Evolutionary conservation across 768 basidiomycete species (phyloP).

Genomic region (Calocybe cyanea): DNA sequence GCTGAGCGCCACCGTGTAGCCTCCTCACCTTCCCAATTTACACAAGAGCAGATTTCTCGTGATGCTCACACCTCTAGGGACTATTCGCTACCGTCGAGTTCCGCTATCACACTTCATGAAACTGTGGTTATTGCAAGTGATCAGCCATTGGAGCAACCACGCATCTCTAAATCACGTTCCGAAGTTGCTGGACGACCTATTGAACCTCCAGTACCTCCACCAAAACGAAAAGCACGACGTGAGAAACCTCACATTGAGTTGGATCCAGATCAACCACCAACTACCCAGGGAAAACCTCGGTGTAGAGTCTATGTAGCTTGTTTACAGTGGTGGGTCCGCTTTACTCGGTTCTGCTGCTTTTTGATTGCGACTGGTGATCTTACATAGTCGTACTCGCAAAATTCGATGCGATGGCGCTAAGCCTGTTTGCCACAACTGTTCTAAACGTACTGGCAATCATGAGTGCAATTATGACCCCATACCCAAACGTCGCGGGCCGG

Average conservation of each 20-base stretch:
- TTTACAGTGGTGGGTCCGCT: slow-evolving; percentile 58
- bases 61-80: background rate
- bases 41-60: background rate
- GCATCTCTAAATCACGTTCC: background rate
- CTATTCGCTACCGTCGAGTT: slow-evolving; percentile 7
- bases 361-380: slow-evolving; percentile 13
- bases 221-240: slow-evolving; percentile 41
- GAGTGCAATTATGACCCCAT: slow-evolving; percentile 66
- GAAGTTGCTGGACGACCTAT: slow-evolving; percentile 1
- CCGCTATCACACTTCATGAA: background rate
- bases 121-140: background rate
- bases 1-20: slow-evolving; percentile 2
- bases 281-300: slow-evolving; percentile 75
- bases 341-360: background rate
- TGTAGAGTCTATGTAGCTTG: slow-evolving; percentile 78
- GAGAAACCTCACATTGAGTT: slow-evolving; percentile 62
- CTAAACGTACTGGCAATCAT: slow-evolving; percentile 39
- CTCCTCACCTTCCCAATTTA: background rate
- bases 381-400: slow-evolving; percentile 77
- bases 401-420: slow-evolving; percentile 82
- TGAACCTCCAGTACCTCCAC: slow-evolving; percentile 5
- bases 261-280: slow-evolving; percentile 73
- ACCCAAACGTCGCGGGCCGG: slow-evolving; percentile 79
- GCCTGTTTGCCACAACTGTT: slow-evolving; percentile 72
- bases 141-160: background rate